These are phyloP conservation scores for Elsinoe fawcettii DNA, from an alignment of 2,329 filamentous ascomycete genomes.

Conservation along the genomic window DNA sequence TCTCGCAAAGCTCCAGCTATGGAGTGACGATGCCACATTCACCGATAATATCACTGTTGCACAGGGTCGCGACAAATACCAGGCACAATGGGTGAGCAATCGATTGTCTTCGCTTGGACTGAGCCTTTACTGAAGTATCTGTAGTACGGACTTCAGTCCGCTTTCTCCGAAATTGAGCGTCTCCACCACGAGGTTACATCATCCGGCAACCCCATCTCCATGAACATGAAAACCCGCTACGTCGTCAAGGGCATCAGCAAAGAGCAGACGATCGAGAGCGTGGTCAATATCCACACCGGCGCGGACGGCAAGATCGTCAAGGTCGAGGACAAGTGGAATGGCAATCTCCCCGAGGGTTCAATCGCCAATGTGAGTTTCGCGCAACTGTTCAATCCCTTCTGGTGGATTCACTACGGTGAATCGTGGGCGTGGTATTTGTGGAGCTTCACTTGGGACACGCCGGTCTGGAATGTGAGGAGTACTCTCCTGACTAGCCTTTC, in stretches of 20 bases:
- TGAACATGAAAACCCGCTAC: conserved; percentile 48
- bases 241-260: conserved; percentile 46
- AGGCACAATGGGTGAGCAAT: conserved; percentile 39
- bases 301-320: conserved; percentile 41
- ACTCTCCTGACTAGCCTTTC: conserved; percentile 10
- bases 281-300: conserved; percentile 41
- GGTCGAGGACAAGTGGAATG: conserved; percentile 50
- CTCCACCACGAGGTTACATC: conserved; percentile 47
- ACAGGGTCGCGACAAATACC: conserved; percentile 46
- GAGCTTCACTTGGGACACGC: conserved; percentile 35
- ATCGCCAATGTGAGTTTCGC: conserved; percentile 44
- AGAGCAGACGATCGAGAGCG: conserved; percentile 44
- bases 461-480: conserved; percentile 34
- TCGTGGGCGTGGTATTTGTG: conserved; percentile 33
- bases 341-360: conserved; percentile 42
- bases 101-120: background rate
- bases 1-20: conserved; percentile 52
- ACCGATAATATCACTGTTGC: conserved; percentile 53
- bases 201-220: conserved; percentile 51
- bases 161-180: conserved; percentile 52
- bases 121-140: background rate
- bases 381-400: conserved; percentile 30
- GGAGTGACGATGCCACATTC: conserved; percentile 52
- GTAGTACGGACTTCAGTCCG: conserved; percentile 50
- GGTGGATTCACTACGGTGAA: conserved; percentile 34